phyloP scores from a whole-genome alignment of 108 stramenopile genomes.

The Craspedostauros australis region DNA sequence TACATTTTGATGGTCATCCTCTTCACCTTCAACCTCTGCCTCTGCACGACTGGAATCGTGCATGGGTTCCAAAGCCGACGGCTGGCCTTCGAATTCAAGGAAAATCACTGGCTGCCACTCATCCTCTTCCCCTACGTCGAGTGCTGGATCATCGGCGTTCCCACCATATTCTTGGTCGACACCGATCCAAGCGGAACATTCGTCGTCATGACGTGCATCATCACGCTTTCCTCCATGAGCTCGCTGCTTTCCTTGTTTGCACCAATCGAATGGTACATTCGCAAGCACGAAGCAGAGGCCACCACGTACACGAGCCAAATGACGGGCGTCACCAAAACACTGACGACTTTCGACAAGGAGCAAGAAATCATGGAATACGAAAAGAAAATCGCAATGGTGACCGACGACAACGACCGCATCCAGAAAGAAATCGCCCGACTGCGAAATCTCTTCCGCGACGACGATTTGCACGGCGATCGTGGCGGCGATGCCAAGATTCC shows the following conservation, averaged over 20 bases:
- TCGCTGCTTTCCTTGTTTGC: constrained; percentile 17
- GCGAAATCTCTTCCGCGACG: too few relatives aligned
- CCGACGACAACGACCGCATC: too few relatives aligned
- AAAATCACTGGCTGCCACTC: constrained; percentile 29
- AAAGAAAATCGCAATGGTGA: too few relatives aligned
- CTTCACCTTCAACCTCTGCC: constrained; percentile 10
- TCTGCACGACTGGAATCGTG: constrained; percentile 9
- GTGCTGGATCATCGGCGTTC: constrained; percentile 22
- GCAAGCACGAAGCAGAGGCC: constrained; percentile 9
- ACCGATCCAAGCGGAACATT: constrained; percentile 18
- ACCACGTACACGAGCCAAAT: too few relatives aligned
- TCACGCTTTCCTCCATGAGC: constrained; percentile 6
- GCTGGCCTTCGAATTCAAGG: constrained; percentile 28
- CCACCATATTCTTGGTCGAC: constrained; percentile 7
- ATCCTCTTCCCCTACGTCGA: constrained; percentile 22
- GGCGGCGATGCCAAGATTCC: too few relatives aligned
- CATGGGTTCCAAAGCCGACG: constrained; percentile 21
- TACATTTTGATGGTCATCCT: constrained; percentile 9
- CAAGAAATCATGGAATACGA: too few relatives aligned
- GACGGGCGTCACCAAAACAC: too few relatives aligned
- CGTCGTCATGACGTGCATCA: constrained; percentile 9
- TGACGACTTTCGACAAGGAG: too few relatives aligned
- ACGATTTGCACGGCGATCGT: too few relatives aligned
- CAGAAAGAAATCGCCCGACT: too few relatives aligned
- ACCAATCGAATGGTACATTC: constrained; percentile 32